A percentile compares a stretch with the other conserved stretches of the same genome.
phyloP scores from a whole-genome alignment of 495 filamentous ascomycete genomes.

The Margaritispora aquatica region DNA sequence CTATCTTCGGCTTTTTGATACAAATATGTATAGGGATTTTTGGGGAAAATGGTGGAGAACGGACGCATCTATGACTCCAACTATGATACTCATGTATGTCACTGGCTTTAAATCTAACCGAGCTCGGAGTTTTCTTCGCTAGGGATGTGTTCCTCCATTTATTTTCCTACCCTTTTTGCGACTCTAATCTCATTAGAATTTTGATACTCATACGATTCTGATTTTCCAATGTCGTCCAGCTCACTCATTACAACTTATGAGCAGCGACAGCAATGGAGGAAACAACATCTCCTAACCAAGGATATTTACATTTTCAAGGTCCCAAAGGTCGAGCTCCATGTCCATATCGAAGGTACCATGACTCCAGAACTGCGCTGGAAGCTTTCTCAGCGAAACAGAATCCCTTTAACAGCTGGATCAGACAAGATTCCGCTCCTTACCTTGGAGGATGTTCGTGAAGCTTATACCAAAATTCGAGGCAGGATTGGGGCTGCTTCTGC shows the following conservation, averaged over 20 bases:
- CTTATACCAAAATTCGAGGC: not conserved
- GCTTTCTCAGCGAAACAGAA: conserved; percentile 54
- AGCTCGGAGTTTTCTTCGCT: too few relatives aligned
- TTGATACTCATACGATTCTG: too few relatives aligned
- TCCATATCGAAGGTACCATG: conserved; percentile 68
- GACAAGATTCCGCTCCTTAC: not conserved
- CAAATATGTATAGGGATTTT: too few relatives aligned
- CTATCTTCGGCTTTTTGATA: too few relatives aligned
- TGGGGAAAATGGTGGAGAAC: too few relatives aligned
- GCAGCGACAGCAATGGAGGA: not conserved
- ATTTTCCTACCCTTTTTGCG: too few relatives aligned
- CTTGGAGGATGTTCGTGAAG: not conserved
- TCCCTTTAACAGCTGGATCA: conserved; percentile 38
- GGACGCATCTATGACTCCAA: too few relatives aligned
- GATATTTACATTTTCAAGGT: conserved; percentile 23
- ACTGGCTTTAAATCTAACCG: too few relatives aligned
- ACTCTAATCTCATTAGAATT: too few relatives aligned
- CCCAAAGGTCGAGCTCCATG: conserved; percentile 73
- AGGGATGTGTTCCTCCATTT: too few relatives aligned
- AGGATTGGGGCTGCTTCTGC: not conserved
- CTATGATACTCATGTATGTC: too few relatives aligned
- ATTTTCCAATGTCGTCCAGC: too few relatives aligned
- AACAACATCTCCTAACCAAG: not conserved
- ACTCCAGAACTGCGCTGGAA: conserved; percentile 59
- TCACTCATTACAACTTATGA: not conserved